Percentiles rank a stretch among this genome's conserved stretches.
These are phyloP conservation scores for Mucor sp. DNA, from an alignment of 371 early-diverging fungal species.

Conservation along the genomic window DNA sequence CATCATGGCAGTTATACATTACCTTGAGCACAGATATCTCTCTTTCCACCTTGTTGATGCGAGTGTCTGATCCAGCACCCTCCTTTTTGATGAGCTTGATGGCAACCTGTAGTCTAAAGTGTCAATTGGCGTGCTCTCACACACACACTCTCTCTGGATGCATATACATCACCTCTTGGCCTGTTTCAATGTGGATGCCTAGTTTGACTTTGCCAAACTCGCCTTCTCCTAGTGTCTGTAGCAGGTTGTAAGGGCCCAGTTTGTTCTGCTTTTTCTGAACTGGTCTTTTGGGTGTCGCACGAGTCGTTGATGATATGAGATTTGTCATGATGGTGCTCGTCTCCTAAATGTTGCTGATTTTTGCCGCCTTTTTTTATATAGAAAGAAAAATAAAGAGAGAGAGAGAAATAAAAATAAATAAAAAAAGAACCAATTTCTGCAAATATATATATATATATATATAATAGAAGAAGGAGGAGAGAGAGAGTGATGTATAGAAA, in stretches of 20 bases:
- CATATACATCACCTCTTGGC: conserved; percentile 80
- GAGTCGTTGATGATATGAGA: not conserved
- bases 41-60: conserved; percentile 69
- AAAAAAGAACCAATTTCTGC: not conserved
- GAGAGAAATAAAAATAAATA: not conserved
- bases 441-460: not conserved
- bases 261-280: conserved; percentile 21
- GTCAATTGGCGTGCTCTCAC: no score
- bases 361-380: conserved; percentile 1
- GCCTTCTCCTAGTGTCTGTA: conserved; percentile 68
- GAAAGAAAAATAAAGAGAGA: not conserved
- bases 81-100: conserved; percentile 70
- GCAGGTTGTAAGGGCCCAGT: conserved; percentile 20
- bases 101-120: conserved; percentile 50
- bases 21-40: conserved; percentile 75
- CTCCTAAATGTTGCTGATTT: not conserved
- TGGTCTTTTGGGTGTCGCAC: conserved; percentile 7
- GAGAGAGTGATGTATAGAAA: not conserved
- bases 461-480: not conserved
- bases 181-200: conserved; percentile 86
- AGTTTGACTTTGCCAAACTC: conserved; percentile 98
- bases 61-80: conserved; percentile 40
- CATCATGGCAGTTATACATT: not conserved
- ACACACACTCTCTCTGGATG: not conserved
- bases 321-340: conserved; percentile 7